These are phyloP conservation scores for Colletotrichum cordylinicola DNA, from an alignment of 2,329 filamentous ascomycete genomes.

Conservation along the genomic window DNA sequence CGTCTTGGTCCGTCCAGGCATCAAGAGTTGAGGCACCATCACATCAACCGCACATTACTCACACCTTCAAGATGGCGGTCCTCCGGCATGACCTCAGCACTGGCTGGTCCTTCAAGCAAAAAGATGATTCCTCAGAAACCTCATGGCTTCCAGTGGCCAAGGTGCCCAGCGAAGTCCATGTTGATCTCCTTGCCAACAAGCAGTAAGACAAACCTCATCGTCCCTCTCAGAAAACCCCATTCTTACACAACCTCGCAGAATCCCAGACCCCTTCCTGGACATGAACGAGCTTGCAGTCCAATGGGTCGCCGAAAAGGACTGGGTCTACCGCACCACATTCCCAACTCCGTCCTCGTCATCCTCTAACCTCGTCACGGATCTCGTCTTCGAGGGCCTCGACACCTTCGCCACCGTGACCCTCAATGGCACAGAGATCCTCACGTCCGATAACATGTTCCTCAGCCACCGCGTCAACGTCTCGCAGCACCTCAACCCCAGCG, in stretches of 20 bases:
- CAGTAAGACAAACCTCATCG: conserved; percentile 26
- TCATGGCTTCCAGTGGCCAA: conserved; percentile 38
- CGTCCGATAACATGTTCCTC: conserved; percentile 70
- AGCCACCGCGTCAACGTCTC: conserved; percentile 60
- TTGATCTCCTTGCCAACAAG: conserved; percentile 41
- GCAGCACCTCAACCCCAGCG: conserved; percentile 38
- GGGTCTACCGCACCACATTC: conserved; percentile 58
- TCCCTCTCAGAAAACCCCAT: background rate
- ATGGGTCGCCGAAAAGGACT: conserved; percentile 68
- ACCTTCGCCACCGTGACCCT: conserved; percentile 65
- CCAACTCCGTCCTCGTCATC: conserved; percentile 21
- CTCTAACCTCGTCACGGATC: conserved; percentile 34
- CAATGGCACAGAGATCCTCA: conserved; percentile 57
- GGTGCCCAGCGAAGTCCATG: conserved; percentile 42
- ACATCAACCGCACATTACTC: background rate
- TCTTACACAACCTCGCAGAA: conserved; percentile 30
- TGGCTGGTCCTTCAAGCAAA: conserved; percentile 33
- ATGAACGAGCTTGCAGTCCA: conserved; percentile 65
- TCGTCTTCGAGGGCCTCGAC: conserved; percentile 69
- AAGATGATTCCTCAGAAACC: conserved; percentile 26
- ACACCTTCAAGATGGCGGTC: background rate
- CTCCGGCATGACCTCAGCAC: conserved; percentile 13
- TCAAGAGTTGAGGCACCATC: background rate
- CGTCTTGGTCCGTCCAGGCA: background rate
- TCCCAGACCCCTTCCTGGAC: conserved; percentile 63